Evolutionary conservation across 257 asterid genomes (phyloP).

Genomic region (Forsythia suspensa): DNA sequence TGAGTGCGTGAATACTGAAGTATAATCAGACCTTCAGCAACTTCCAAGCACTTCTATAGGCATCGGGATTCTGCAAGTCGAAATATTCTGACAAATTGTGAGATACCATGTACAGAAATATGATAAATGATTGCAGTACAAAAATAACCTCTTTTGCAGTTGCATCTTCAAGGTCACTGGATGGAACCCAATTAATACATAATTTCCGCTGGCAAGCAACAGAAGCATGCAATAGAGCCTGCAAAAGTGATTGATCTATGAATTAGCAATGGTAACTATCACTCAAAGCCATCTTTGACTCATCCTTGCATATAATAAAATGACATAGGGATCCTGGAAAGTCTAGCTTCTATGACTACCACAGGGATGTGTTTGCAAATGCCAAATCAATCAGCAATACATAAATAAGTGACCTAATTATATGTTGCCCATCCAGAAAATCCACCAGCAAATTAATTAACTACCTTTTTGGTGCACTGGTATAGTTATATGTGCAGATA

Average conservation of each 20-base stretch:
- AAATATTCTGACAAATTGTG: constrained; percentile 23
- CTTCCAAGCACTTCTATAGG: constrained; percentile 75
- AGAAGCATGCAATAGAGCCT: constrained; percentile 97
- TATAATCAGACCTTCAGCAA: constrained; percentile 65
- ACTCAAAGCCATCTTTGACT: not conserved
- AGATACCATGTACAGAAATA: constrained; percentile 23
- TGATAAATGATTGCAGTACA: constrained; percentile 15
- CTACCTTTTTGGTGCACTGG: not conserved
- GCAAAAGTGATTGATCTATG: constrained; percentile 28
- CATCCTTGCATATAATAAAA: not conserved
- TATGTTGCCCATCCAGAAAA: not conserved
- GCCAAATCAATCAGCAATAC: not conserved
- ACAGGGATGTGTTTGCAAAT: not conserved
- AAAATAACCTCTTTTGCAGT: constrained; percentile 62
- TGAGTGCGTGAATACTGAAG: not conserved
- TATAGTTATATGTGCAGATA: not conserved
- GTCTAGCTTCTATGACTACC: not conserved
- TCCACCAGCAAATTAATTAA: not conserved
- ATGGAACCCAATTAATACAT: constrained; percentile 84
- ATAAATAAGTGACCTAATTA: not conserved
- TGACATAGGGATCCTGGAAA: constrained; percentile 8
- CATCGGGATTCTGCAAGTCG: constrained; percentile 66
- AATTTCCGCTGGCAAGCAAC: constrained; percentile 75
- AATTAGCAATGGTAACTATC: constrained; percentile 18
- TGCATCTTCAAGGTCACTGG: constrained; percentile 84